Evolutionary conservation across 2,329 filamentous ascomycete genomes (phyloP).

Genomic region (Colletotrichum musicola): DNA sequence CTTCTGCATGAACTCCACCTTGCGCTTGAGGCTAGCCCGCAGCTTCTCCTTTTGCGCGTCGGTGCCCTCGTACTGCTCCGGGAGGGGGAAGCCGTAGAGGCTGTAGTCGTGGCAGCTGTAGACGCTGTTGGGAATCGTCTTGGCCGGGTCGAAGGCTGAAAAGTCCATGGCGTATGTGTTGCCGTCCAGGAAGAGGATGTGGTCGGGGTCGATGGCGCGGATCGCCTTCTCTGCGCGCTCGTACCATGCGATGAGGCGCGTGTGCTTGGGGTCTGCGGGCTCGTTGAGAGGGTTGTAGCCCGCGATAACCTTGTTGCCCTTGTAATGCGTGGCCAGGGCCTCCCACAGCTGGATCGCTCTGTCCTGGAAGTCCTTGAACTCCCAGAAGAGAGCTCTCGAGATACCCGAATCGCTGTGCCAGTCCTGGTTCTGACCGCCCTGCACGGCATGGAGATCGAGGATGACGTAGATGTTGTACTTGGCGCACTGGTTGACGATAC

Average conservation of each 20-base stretch:
- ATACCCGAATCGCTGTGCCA: conserved; percentile 59
- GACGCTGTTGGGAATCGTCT: conserved; percentile 60
- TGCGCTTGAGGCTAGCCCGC: conserved; percentile 54
- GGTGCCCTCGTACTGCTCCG: conserved; percentile 55
- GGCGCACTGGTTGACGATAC: conserved; percentile 59
- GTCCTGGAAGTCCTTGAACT: conserved; percentile 61
- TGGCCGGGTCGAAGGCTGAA: conserved; percentile 52
- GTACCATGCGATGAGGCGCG: conserved; percentile 52
- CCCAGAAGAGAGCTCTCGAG: conserved; percentile 58
- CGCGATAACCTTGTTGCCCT: conserved; percentile 56
- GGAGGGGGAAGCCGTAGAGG: conserved; percentile 60
- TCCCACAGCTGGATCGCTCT: conserved; percentile 59
- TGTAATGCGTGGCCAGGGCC: conserved; percentile 56
- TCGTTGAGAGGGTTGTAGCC: conserved; percentile 52
- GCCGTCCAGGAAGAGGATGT: conserved; percentile 59
- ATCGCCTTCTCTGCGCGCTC: conserved; percentile 50
- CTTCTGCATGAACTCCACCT: conserved; percentile 57
- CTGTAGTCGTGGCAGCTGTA: conserved; percentile 68
- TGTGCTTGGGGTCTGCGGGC: conserved; percentile 43
- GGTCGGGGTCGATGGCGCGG: conserved; percentile 53
- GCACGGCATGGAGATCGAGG: conserved; percentile 58
- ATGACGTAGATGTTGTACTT: conserved; percentile 59
- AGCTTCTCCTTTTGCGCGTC: conserved; percentile 58
- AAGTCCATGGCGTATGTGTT: conserved; percentile 66
- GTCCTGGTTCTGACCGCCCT: conserved; percentile 61